Conservation (phyloP, 2,329 filamentous ascomycete genomes). For the Fusarium euwallaceae region DNA sequence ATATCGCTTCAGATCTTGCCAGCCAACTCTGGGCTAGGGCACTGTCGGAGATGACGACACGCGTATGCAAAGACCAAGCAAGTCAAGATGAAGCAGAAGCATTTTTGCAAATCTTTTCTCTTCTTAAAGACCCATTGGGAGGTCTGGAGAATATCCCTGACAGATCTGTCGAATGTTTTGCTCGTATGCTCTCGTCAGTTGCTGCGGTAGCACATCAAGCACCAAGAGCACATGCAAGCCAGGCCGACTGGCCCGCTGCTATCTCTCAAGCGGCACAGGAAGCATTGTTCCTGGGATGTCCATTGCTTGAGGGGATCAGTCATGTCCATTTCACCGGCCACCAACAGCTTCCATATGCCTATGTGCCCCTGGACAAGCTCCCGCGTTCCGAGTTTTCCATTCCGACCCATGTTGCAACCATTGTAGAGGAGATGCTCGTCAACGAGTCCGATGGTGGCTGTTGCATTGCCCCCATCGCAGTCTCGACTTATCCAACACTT, state of each 20-base stretch:
- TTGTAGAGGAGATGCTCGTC: neutral
- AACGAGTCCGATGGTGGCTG: neutral
- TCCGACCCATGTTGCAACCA: conserved; percentile 2
- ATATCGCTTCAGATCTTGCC: neutral
- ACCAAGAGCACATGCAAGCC: neutral
- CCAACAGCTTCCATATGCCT: neutral
- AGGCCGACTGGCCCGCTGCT: neutral
- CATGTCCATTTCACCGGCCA: conserved; percentile 2
- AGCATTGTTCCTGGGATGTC: neutral
- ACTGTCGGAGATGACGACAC: neutral
- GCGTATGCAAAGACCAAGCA: neutral
- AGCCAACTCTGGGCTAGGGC: neutral
- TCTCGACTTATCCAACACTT: neutral
- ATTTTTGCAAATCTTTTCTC: neutral
- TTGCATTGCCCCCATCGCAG: conserved; percentile 1
- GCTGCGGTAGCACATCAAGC: neutral
- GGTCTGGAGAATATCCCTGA: neutral
- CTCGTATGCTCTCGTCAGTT: neutral
- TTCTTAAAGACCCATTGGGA: conserved; percentile 1
- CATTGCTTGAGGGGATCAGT: neutral
- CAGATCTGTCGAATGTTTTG: neutral
- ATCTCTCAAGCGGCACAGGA: conserved; percentile 4
- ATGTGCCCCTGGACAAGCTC: neutral
- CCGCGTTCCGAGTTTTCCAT: neutral
- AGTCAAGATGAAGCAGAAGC: neutral